Base-by-base conservation (phyloP, 495 filamentous ascomycete genomes). In the Lichina pygmaea region DNA sequence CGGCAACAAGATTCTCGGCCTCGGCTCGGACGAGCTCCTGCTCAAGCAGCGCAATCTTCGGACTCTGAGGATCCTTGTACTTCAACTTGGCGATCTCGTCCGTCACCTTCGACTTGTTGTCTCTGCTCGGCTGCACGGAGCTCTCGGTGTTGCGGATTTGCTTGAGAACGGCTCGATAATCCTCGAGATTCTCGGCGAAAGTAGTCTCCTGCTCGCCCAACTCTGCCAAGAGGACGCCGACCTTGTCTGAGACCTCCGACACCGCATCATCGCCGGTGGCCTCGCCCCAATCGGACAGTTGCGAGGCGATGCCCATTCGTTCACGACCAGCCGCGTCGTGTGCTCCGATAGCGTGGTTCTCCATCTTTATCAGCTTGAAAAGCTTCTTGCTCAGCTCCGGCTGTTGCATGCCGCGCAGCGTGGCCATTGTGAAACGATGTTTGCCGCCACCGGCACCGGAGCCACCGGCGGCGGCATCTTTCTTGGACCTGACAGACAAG, bases 241-340 rank as follows among this genome's bases (percentile, higher is more conserved):
- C 62, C 62, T 95, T 95, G 63, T 95, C 91, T 48, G 77, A 77
- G 46, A 97, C 68, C 57, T 94, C 86, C 8, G 73, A 81, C 52
- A 97, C 62, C 36, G 76, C 74, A 42, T 89, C 84, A 56, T 97
- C 89, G 5, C 68, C 66, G 3, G 85, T 89, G 39, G 76, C 69
- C 57, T 93, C 85, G 44, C 89, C 91, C 91, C 91, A 95, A 46
- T 93, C 89, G 6, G 80, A 86, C n/a, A 97, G 71, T 62, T 94
- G 84, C 2, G 73, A 71, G 8, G 86, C 86, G 53, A 93, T 78
- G 12, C 75, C 72, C 36, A 80, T 60, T 46, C 83, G 80, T 60
- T 89, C 83, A 42, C 75, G 75, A 16, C 72, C 79, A 8, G 89
- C 89, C 0, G 72, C 56, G 60, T 92, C 80, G 59, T 94, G 77